These are phyloP conservation scores for Aspergillus sclerotiicarbonarius DNA, from an alignment of 495 filamentous ascomycete species.

Conservation along the genomic window DNA sequence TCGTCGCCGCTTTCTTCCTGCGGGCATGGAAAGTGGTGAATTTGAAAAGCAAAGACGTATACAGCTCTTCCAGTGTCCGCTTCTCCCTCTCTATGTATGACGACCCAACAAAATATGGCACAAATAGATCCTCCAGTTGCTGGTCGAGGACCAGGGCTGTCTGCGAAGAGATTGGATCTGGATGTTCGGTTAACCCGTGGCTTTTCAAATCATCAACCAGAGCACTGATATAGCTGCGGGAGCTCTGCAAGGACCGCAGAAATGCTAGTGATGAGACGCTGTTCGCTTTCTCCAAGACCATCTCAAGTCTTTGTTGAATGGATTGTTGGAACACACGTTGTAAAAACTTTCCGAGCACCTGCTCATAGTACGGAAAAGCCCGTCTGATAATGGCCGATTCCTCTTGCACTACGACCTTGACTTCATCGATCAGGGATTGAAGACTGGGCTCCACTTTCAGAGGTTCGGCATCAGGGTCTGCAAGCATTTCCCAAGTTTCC, in stretches of 20 bases:
- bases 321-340: conserved; percentile 98
- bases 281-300: conserved; percentile 92
- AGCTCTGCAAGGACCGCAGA: conserved; percentile 84
- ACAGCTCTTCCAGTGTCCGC: conserved; percentile 84
- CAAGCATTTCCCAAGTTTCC: conserved; percentile 84
- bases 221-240: conserved; percentile 76
- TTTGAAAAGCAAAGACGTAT: conserved; percentile 89
- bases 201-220: conserved; percentile 90
- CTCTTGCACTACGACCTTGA: conserved; percentile 92
- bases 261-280: conserved; percentile 89
- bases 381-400: conserved; percentile 94
- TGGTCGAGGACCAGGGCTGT: conserved; percentile 86
- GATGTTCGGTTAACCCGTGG: conserved; percentile 93
- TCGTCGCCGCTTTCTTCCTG: conserved; percentile 79
- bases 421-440: conserved; percentile 88
- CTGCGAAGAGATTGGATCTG: conserved; percentile 84
- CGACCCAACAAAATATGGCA: conserved; percentile 90
- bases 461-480: conserved; percentile 89
- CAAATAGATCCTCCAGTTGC: conserved; percentile 93
- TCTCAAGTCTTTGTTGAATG: conserved; percentile 90
- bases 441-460: conserved; percentile 89
- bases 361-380: conserved; percentile 94
- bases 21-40: conserved; percentile 90
- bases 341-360: conserved; percentile 85
- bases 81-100: conserved; percentile 96